These are phyloP conservation scores for Colletotrichum orchidophilum DNA, from an alignment of 2,329 filamentous ascomycete genomes.

Conservation along the genomic window DNA sequence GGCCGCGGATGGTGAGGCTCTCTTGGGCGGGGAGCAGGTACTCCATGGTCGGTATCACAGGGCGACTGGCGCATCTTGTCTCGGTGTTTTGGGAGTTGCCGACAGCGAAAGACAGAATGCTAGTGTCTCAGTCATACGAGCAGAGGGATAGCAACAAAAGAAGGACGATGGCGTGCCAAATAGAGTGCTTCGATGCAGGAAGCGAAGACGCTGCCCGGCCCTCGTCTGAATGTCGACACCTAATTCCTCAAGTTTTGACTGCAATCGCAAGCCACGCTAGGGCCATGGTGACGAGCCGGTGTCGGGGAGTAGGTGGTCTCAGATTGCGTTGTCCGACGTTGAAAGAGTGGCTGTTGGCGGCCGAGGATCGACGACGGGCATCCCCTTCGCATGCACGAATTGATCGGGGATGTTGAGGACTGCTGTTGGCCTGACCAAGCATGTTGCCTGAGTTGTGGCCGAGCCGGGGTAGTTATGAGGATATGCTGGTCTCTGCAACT, in stretches of 20 bases:
- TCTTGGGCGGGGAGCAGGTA: neutral
- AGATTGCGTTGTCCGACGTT: conserved; percentile 18
- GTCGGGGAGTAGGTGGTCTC: conserved; percentile 16
- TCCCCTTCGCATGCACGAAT: conserved; percentile 31
- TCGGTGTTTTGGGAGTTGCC: neutral
- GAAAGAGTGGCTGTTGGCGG: conserved; percentile 23
- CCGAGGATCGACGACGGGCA: conserved; percentile 30
- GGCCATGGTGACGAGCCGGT: neutral
- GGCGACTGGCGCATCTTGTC: neutral
- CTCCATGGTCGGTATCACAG: neutral
- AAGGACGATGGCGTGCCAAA: neutral
- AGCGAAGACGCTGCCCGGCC: conserved; percentile 2
- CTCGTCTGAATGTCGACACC: conserved; percentile 17
- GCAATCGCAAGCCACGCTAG: neutral
- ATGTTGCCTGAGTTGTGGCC: conserved; percentile 13
- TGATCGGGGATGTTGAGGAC: conserved; percentile 13
- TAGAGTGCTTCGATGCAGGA: conserved; percentile 24
- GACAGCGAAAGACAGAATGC: neutral
- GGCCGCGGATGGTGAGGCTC: conserved; percentile 5
- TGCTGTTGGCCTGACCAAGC: conserved; percentile 16
- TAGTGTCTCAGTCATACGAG: neutral
- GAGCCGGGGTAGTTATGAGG: conserved; percentile 6
- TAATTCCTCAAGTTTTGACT: conserved; percentile 1
- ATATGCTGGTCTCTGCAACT: conserved; percentile 23
- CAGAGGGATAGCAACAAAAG: neutral